A percentile compares a stretch with the other conserved stretches of the same genome.
These are phyloP conservation scores for Trametes villosa DNA, from an alignment of 768 basidiomycete species.

Conservation along the genomic window DNA sequence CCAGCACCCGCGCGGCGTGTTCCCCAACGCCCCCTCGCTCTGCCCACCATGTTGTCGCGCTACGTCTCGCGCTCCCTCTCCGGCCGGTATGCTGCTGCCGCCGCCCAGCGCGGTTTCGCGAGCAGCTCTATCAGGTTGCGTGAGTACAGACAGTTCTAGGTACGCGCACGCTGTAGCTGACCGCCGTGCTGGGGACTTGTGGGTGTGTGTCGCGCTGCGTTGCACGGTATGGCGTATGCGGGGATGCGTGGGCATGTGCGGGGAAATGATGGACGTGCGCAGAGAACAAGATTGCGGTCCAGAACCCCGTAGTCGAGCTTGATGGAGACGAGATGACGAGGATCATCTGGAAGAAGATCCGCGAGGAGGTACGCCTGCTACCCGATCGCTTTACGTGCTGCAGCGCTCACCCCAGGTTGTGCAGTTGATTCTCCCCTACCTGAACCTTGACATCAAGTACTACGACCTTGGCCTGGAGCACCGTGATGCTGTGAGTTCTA, in stretches of 20 bases:
- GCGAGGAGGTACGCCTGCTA: conserved; percentile 72
- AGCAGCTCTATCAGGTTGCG: conserved; percentile 26
- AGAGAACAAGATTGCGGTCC: conserved; percentile 70
- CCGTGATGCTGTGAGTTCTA: conserved; percentile 73
- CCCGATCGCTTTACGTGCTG: background rate
- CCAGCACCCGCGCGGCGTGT: background rate
- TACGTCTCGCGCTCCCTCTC: conserved; percentile 21
- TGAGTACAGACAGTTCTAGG: conserved; percentile 20
- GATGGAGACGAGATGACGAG: conserved; percentile 99
- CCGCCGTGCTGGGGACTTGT: too few species aligned
- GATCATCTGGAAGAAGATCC: conserved; percentile 98
- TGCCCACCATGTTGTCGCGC: conserved; percentile 19
- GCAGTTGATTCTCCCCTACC: conserved; percentile 93
- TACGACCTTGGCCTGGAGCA: conserved; percentile 95
- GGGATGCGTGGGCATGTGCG: conserved; percentile 2
- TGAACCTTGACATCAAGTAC: conserved; percentile 97
- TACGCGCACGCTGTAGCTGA: too few species aligned
- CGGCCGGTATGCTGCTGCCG: conserved; percentile 11
- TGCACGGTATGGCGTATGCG: conserved; percentile 3
- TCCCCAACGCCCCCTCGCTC: background rate
- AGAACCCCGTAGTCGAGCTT: conserved; percentile 91
- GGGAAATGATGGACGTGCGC: conserved; percentile 10
- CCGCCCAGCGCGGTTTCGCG: conserved; percentile 24
- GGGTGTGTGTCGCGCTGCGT: background rate
- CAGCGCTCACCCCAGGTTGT: background rate